phyloP scores from a whole-genome alignment of 208 protist species.

The Leishmania lainsoni region DNA sequence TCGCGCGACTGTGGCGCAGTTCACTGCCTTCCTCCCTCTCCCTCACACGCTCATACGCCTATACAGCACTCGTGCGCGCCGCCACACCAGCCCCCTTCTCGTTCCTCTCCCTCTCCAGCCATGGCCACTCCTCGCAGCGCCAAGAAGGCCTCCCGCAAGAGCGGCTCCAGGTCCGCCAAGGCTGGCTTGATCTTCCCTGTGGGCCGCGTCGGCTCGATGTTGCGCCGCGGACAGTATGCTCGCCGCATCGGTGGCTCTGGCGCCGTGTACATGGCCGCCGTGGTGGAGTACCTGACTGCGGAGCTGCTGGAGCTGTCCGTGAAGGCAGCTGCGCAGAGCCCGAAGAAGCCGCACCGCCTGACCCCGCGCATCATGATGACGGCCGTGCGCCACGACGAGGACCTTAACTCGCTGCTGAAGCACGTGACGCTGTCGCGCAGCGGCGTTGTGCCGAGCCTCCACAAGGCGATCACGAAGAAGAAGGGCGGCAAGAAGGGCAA shows the following conservation, averaged over 20 bases:
- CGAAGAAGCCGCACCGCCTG: slow-evolving; percentile 74
- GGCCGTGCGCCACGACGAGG: slow-evolving; percentile 83
- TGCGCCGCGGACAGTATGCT: slow-evolving; percentile 96
- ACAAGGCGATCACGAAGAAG: slow-evolving; percentile 84
- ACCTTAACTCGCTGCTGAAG: slow-evolving; percentile 47
- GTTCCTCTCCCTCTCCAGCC: slow-evolving; percentile 24
- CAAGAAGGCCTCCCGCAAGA: slow-evolving; percentile 83
- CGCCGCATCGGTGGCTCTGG: slow-evolving; percentile 96
- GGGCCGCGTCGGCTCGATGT: slow-evolving; percentile 96
- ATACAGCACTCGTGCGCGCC: not conserved
- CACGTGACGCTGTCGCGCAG: slow-evolving; percentile 80
- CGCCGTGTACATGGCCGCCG: slow-evolving; percentile 98
- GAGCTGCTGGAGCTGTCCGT: slow-evolving; percentile 86
- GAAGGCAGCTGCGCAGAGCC: slow-evolving; percentile 69
- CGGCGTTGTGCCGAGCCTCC: slow-evolving; percentile 78
- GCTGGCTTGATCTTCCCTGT: slow-evolving; percentile 99
- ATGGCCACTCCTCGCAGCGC: slow-evolving; percentile 49
- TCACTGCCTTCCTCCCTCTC: not conserved
- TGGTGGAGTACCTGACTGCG: slow-evolving; percentile 97
- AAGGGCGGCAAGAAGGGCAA: slow-evolving; percentile 59
- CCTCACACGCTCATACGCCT: not conserved
- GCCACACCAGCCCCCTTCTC: not conserved
- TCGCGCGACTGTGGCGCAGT: not conserved
- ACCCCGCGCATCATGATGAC: slow-evolving; percentile 75
- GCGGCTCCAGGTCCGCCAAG: slow-evolving; percentile 88